Evolutionary conservation across 768 basidiomycete species (phyloP).

Genomic region (Rhodotorula kratochvilovae): DNA sequence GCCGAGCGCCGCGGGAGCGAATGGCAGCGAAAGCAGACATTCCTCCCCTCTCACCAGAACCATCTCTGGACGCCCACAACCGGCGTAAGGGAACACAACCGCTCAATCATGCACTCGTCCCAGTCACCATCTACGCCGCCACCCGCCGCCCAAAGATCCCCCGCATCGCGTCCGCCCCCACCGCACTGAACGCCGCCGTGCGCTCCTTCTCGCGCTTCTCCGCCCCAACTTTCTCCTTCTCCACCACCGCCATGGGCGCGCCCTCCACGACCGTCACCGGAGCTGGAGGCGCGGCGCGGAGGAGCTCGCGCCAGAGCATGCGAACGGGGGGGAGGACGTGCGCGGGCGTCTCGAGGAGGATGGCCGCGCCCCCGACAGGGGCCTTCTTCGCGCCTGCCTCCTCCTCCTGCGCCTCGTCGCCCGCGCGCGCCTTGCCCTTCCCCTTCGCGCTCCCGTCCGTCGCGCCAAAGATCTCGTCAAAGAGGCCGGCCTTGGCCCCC

Average conservation of each 20-base stretch:
- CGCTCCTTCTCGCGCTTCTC: not conserved
- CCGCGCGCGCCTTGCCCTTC: constrained; percentile 8
- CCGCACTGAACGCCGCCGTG: not conserved
- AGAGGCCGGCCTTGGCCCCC: constrained; percentile 15
- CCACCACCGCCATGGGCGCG: no score
- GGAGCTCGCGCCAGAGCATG: constrained; percentile 28
- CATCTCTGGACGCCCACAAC: no score
- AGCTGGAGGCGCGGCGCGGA: not conserved
- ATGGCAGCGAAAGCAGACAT: no score
- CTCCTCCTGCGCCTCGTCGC: not conserved
- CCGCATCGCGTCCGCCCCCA: not conserved
- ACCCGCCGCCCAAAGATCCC: not conserved
- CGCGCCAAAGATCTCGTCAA: constrained; percentile 42
- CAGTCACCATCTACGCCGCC: not conserved
- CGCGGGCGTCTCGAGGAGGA: constrained; percentile 27
- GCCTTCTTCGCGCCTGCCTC: not conserved
- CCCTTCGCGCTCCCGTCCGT: constrained; percentile 4
- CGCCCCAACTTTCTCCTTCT: no score
- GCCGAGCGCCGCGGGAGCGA: no score
- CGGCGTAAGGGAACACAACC: no score
- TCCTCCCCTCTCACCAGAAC: no score
- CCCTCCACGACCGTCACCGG: not conserved
- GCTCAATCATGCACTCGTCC: not conserved
- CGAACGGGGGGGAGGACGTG: constrained; percentile 30
- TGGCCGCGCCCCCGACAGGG: not conserved